A percentile compares a stretch with the other conserved stretches of the same genome.
Evolutionary conservation across 225 moss, liverwort and hornwort genomes (phyloP).

Genomic region (Anthoceros angustus): DNA sequence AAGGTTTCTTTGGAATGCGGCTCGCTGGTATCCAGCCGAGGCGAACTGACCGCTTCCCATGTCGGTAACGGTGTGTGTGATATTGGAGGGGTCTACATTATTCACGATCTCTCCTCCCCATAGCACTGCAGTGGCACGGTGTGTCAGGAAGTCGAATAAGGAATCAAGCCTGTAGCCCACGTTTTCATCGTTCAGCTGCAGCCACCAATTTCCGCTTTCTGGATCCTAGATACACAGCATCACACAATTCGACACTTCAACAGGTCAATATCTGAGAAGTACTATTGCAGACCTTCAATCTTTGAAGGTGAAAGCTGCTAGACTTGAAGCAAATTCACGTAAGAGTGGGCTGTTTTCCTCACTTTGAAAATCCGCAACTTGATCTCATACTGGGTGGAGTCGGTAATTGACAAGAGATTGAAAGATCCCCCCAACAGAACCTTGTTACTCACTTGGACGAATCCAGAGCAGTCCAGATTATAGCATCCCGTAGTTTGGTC

Average conservation of each 20-base stretch:
- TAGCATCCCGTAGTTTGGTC: constrained; percentile 41
- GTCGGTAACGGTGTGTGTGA: constrained; percentile 19
- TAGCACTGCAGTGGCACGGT: constrained; percentile 23
- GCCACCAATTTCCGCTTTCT: constrained; percentile 44
- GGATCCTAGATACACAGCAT: constrained; percentile 20
- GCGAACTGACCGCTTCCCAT: constrained; percentile 45
- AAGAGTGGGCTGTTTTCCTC: background rate
- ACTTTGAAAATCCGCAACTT: constrained; percentile 39
- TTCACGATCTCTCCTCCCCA: constrained; percentile 43
- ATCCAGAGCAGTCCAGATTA: constrained; percentile 46
- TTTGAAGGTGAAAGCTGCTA: background rate
- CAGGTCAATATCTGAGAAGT: background rate
- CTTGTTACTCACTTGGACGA: constrained; percentile 61
- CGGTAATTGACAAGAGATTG: constrained; percentile 18
- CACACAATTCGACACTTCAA: background rate
- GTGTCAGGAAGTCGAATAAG: constrained; percentile 25
- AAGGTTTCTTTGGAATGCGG: constrained; percentile 44
- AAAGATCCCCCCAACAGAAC: constrained; percentile 49
- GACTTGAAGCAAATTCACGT: background rate
- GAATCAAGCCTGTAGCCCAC: constrained; percentile 45
- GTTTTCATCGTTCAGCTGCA: constrained; percentile 42
- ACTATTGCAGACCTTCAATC: background rate
- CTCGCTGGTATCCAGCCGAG: constrained; percentile 27
- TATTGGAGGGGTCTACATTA: constrained; percentile 8
- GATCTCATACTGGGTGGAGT: constrained; percentile 39